phyloP scores from a whole-genome alignment of 805 yeast genomes.

The Yueomyces sinensis region DNA sequence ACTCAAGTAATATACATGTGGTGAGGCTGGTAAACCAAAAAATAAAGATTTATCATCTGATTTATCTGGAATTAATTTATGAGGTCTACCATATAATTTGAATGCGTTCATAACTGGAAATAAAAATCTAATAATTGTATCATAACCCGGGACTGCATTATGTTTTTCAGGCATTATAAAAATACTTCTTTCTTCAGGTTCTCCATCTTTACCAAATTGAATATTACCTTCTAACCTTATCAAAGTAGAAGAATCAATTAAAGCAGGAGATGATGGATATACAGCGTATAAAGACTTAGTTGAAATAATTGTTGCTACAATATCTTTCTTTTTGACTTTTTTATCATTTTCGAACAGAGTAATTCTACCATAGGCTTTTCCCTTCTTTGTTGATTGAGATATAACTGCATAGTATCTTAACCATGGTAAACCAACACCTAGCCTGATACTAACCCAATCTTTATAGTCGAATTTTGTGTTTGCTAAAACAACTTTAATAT shows the following conservation, averaged over 20 bases:
- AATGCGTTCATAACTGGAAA: slow-evolving; percentile 62
- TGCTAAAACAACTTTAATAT: slow-evolving; percentile 71
- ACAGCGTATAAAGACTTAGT: slow-evolving; percentile 74
- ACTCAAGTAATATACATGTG: slow-evolving; percentile 49
- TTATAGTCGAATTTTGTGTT: slow-evolving; percentile 79
- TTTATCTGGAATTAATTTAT: slow-evolving; percentile 45
- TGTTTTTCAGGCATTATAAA: slow-evolving; percentile 60
- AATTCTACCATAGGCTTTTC: slow-evolving; percentile 44
- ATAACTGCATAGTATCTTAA: slow-evolving; percentile 84
- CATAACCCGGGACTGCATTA: slow-evolving; percentile 58
- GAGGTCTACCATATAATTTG: slow-evolving; percentile 63
- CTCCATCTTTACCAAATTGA: slow-evolving; percentile 37
- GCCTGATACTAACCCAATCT: slow-evolving; percentile 90
- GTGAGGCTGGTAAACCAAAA: slow-evolving; percentile 65
- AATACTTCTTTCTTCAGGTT: slow-evolving; percentile 33
- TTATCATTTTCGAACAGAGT: slow-evolving; percentile 76
- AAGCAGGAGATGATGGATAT: slow-evolving; percentile 74
- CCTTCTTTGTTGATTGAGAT: slow-evolving; percentile 39
- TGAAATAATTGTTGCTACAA: slow-evolving; percentile 65
- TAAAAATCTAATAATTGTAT: slow-evolving; percentile 57
- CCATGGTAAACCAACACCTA: slow-evolving; percentile 98
- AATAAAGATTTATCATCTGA: slow-evolving; percentile 40
- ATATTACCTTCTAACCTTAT: slow-evolving; percentile 80
- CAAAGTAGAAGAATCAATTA: slow-evolving; percentile 80
- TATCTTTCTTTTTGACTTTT: slow-evolving; percentile 47